Evolutionary conservation across 1,284 basidiomycete genomes (phyloP).

Genomic region (Cutaneotrichosporon sp.): DNA sequence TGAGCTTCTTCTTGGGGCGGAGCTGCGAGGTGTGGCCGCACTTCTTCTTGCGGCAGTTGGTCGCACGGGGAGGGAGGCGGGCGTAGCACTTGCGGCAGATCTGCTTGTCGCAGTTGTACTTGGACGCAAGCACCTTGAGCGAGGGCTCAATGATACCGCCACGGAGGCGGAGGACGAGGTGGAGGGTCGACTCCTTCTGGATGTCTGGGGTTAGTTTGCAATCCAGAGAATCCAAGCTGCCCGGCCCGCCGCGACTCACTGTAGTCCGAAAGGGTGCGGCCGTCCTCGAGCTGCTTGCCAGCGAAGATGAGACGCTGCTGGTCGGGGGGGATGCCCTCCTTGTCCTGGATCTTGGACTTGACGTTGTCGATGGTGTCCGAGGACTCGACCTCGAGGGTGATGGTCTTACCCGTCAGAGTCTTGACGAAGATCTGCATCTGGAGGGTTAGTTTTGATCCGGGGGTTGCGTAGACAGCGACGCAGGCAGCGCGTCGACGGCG

Average conservation of each 20-base stretch:
- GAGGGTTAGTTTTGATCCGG: not conserved
- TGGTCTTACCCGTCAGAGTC: slow-evolving; percentile 62
- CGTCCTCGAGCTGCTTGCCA: slow-evolving; percentile 96
- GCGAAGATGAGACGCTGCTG: slow-evolving; percentile 94
- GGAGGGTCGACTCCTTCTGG: slow-evolving; percentile 98
- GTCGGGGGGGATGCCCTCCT: slow-evolving; percentile 80
- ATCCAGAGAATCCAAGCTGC: slow-evolving; percentile 6
- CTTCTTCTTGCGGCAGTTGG: slow-evolving; percentile 76
- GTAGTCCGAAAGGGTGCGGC: slow-evolving; percentile 91
- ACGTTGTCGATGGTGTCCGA: slow-evolving; percentile 66
- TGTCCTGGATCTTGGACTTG: slow-evolving; percentile 63
- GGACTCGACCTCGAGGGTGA: slow-evolving; percentile 63
- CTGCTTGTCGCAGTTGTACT: slow-evolving; percentile 97
- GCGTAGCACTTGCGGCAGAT: slow-evolving; percentile 99
- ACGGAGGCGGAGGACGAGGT: slow-evolving; percentile 95
- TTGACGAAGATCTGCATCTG: slow-evolving; percentile 61
- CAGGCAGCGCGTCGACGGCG: not conserved
- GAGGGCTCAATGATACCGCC: slow-evolving; percentile 99
- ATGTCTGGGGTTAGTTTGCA: slow-evolving; percentile 60
- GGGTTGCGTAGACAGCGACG: not conserved
- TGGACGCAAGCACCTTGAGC: slow-evolving; percentile 91
- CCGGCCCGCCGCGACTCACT: slow-evolving; percentile 51
- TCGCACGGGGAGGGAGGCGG: slow-evolving; percentile 96
- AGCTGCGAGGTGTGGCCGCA: slow-evolving; percentile 94
- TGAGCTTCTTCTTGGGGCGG: slow-evolving; percentile 87